phyloP scores from a whole-genome alignment of 2,329 filamentous ascomycete genomes.

The Talaromyces sp. region DNA sequence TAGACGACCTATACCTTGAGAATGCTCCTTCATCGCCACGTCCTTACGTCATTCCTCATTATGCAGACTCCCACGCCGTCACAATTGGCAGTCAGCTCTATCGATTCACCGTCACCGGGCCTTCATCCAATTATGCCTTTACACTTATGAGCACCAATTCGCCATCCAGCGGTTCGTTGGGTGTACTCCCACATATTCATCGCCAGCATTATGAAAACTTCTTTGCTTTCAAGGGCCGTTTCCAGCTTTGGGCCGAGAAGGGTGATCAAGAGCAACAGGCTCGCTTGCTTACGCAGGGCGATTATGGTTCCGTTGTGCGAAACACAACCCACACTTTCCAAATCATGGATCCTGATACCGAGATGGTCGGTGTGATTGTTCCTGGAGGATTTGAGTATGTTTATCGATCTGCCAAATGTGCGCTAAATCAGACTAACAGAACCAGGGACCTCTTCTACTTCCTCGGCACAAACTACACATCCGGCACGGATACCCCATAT shows the following conservation, averaged over 20 bases:
- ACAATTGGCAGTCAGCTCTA: constrained; percentile 43
- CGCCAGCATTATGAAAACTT: constrained; percentile 52
- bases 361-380: constrained; percentile 50
- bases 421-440: neutral
- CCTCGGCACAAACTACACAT: constrained; percentile 41
- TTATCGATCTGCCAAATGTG: neutral
- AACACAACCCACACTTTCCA: constrained; percentile 55
- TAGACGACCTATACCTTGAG: constrained; percentile 29
- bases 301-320: constrained; percentile 50
- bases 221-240: constrained; percentile 49
- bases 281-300: constrained; percentile 47
- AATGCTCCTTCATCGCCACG: constrained; percentile 36
- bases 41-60: constrained; percentile 41
- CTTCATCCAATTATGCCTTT: constrained; percentile 50
- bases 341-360: constrained; percentile 51
- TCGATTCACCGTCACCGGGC: constrained; percentile 49
- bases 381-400: constrained; percentile 54
- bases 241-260: constrained; percentile 50
- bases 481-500: constrained; percentile 41
- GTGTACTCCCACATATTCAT: constrained; percentile 51
- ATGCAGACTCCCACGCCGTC: constrained; percentile 36
- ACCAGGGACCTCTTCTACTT: constrained; percentile 45
- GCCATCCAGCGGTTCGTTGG: constrained; percentile 39
- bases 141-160: constrained; percentile 50
- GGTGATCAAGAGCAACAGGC: constrained; percentile 36